A percentile compares a stretch with the other conserved stretches of the same genome.
Evolutionary conservation across 805 yeast genomes (phyloP).

Genomic region (Nematodospora valgi): DNA sequence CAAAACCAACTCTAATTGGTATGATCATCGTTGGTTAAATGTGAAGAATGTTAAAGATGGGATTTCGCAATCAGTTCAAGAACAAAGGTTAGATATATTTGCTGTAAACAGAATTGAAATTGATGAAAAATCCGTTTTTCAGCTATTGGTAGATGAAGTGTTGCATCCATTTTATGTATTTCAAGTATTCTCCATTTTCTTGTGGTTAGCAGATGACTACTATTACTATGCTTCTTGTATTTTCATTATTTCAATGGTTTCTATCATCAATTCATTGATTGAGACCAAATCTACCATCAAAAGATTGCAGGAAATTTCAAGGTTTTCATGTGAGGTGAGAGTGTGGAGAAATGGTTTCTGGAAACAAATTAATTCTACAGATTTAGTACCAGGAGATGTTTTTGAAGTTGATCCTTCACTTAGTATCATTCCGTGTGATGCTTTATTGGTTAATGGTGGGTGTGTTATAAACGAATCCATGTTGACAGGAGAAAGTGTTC

Average conservation of each 20-base stretch:
- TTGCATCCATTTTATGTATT: constrained; percentile 94
- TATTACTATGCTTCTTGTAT: constrained; percentile 93
- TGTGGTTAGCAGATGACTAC: constrained; percentile 92
- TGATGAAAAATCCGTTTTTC: constrained; percentile 62
- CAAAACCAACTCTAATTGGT: constrained; percentile 83
- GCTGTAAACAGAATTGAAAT: constrained; percentile 75
- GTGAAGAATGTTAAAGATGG: constrained; percentile 60
- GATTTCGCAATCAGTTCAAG: constrained; percentile 62
- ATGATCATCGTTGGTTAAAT: constrained; percentile 73
- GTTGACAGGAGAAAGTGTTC: constrained; percentile 98
- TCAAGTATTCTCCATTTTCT: constrained; percentile 84
- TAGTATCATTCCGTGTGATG: constrained; percentile 79
- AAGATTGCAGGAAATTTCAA: constrained; percentile 70
- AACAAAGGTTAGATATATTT: constrained; percentile 69
- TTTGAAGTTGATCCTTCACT: constrained; percentile 88
- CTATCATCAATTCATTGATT: constrained; percentile 75
- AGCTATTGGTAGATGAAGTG: constrained; percentile 79
- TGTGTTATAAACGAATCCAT: constrained; percentile 96
- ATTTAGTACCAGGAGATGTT: constrained; percentile 93
- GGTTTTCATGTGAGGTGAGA: constrained; percentile 74
- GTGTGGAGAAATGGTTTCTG: constrained; percentile 92
- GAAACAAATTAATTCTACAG: constrained; percentile 73
- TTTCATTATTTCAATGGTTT: constrained; percentile 75
- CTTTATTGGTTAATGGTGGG: constrained; percentile 83
- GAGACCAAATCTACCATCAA: constrained; percentile 78